Percentiles rank a stretch among this genome's conserved stretches.
These are phyloP conservation scores for Geosmithia morbida DNA, from an alignment of 2,329 filamentous ascomycete genomes.

Conservation along the genomic window DNA sequence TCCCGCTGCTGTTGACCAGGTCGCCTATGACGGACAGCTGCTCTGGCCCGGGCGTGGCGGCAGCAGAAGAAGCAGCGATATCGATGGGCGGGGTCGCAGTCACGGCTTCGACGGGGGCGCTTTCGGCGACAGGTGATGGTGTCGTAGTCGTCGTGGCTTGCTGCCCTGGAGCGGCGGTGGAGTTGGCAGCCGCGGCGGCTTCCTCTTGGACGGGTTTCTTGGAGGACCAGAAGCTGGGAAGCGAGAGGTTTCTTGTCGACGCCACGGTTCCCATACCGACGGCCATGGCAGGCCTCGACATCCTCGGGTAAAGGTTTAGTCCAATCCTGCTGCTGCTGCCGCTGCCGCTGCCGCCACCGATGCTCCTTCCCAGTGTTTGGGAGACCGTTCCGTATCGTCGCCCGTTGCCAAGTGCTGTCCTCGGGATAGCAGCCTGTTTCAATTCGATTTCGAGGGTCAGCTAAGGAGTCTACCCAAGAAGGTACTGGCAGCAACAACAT, in stretches of 20 bases:
- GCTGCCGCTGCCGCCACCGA: too few species aligned
- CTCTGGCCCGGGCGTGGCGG: slow-evolving; percentile 5
- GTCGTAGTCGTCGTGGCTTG: slow-evolving; percentile 4
- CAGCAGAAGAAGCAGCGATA: slow-evolving; percentile 4
- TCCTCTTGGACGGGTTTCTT: slow-evolving; percentile 9
- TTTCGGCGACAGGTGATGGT: background rate
- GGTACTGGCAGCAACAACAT: too few species aligned
- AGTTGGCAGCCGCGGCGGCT: background rate
- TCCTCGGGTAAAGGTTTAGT: slow-evolving; percentile 9
- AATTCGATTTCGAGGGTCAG: too few species aligned
- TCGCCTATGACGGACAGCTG: slow-evolving; percentile 18
- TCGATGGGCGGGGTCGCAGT: slow-evolving; percentile 1
- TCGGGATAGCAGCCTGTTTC: slow-evolving; percentile 5
- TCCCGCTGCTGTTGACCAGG: slow-evolving; percentile 13
- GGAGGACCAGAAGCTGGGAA: slow-evolving; percentile 15
- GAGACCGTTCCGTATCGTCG: slow-evolving; percentile 19
- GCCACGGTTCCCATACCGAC: slow-evolving; percentile 15
- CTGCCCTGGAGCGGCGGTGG: background rate
- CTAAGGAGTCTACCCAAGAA: too few species aligned
- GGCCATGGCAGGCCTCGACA: slow-evolving; percentile 9
- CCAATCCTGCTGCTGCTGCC: slow-evolving; percentile 3
- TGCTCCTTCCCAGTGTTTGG: slow-evolving; percentile 7
- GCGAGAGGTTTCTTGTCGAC: slow-evolving; percentile 10
- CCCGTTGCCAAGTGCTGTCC: slow-evolving; percentile 14
- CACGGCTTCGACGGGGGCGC: slow-evolving; percentile 4